These are phyloP conservation scores for Xerocomellus chrysenteron DNA, from an alignment of 768 basidiomycete species.

Conservation along the genomic window DNA sequence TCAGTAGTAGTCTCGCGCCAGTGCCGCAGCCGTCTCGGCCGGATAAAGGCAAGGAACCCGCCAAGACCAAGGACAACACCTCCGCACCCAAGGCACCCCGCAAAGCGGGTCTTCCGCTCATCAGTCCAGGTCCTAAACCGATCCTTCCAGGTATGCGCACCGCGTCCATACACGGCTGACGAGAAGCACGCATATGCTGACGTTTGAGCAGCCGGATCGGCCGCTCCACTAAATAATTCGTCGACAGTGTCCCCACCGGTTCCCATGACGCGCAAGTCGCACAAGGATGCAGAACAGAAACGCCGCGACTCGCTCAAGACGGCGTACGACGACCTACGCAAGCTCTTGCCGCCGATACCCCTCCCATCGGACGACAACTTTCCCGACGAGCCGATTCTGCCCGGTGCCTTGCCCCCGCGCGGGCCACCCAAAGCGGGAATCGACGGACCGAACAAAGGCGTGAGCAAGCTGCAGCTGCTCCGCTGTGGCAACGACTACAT, in stretches of 20 bases:
- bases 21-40: slow-evolving; percentile 14
- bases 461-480: slow-evolving; percentile 90
- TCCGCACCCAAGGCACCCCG: slow-evolving; percentile 21
- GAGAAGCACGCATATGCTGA: slow-evolving; percentile 1
- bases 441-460: slow-evolving; percentile 93
- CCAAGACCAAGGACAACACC: slow-evolving; percentile 29
- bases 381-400: slow-evolving; percentile 72
- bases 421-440: slow-evolving; percentile 82
- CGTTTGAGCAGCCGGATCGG: slow-evolving; percentile 33
- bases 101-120: slow-evolving; percentile 32
- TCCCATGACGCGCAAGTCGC: slow-evolving; percentile 70
- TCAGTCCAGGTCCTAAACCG: slow-evolving; percentile 63
- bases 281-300: slow-evolving; percentile 97
- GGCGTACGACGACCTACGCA: slow-evolving; percentile 83
- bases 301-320: slow-evolving; percentile 95
- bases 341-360: slow-evolving; percentile 85
- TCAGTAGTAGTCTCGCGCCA: slow-evolving; percentile 45
- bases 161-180: background rate
- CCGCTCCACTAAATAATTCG: slow-evolving; percentile 27
- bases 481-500: slow-evolving; percentile 92
- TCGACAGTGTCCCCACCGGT: slow-evolving; percentile 34
- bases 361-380: slow-evolving; percentile 72
- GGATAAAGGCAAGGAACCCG: slow-evolving; percentile 31
- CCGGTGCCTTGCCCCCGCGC: slow-evolving; percentile 86
- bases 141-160: slow-evolving; percentile 63